Conservation (phyloP, 257 asterid genomes). For the Osmanthus fragrans region DNA sequence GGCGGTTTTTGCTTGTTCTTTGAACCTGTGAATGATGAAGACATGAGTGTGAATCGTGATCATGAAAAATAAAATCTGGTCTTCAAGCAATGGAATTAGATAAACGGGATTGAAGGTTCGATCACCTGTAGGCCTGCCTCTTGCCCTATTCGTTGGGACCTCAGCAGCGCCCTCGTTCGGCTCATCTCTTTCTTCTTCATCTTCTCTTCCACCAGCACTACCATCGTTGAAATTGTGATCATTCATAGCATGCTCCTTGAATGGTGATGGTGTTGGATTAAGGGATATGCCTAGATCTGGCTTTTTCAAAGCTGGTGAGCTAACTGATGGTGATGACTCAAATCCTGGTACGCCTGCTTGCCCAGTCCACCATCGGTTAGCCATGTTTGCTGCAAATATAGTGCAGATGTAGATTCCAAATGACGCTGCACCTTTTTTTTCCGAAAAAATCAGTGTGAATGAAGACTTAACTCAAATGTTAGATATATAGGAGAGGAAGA, state of each 20-base stretch:
- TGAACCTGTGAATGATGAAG: slow-evolving; percentile 5
- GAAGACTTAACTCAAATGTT: background rate
- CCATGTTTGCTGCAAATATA: background rate
- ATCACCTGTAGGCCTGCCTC: slow-evolving; percentile 11
- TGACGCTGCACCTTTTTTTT: background rate
- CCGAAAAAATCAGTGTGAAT: background rate
- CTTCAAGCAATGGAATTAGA: background rate
- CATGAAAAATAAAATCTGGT: no score
- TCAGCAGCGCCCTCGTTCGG: slow-evolving; percentile 18
- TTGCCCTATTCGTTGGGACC: background rate
- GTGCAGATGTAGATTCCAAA: background rate
- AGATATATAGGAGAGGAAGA: background rate
- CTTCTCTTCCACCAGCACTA: slow-evolving; percentile 5
- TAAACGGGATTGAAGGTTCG: background rate
- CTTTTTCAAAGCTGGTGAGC: slow-evolving; percentile 11
- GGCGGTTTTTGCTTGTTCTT: slow-evolving; percentile 26
- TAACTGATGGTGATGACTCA: slow-evolving; percentile 6
- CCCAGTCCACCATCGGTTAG: slow-evolving; percentile 16
- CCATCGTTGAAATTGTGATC: background rate
- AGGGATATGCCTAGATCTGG: slow-evolving; percentile 14
- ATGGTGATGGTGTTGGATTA: background rate
- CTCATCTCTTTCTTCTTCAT: slow-evolving; percentile 15
- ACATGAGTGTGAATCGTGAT: no score
- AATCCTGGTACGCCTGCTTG: background rate
- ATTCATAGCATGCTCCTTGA: background rate